Evolutionary conservation across 2,329 filamentous ascomycete species (phyloP), one percentile per base, ranked within the genome.

Genomic region (Dothiorella sarmentorum): DNA sequence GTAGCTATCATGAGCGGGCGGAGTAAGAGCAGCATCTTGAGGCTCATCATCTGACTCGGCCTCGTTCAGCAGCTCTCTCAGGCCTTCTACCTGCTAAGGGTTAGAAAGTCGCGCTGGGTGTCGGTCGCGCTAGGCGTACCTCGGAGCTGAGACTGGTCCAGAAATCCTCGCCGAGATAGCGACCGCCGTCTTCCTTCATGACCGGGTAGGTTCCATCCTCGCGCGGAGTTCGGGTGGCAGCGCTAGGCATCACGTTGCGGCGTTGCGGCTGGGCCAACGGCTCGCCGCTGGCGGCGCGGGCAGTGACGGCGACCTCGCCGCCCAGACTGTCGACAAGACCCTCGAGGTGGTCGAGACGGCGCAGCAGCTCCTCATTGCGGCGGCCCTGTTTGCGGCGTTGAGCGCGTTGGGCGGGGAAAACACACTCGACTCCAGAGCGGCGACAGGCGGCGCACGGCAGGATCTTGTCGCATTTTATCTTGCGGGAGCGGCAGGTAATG

Each of bases 91-190:
- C 57, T 59, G 22, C 2, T 1, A 20, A 29, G 22, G 13, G 17
- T 45, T 11, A 47, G 55, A 17, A 26, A 10, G 22, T 7, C 13
- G 33, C 20, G 27, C 18, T 15, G 17, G 26, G 35, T 31, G 17
- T 7, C 2, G 29, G 4, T 13, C 24, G 17, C n/a, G 65, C 40
- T 20, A 68, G 65, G 9, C 68, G 65, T 58, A 73, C 70, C 49
- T 72, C 69, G 33, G 60, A 60, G 44, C 63, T 62, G 20, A 72
- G 56, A 38, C 63, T 67, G 3, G 68, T 71, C 68, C 70, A 73
- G 7, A 72, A 63, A 11, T 66, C 63, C 38, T 72, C 71, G 37
- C 70, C 67, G 0, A 72, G 61, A 49, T 72, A 72, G 22, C 68
- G 45, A 7, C 57, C 38, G 6, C 57, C 57, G 26, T 59, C 57